Percentiles rank a stretch among this genome's conserved stretches.
Evolutionary conservation across 106 monocot genomes (phyloP).

Genomic region (Dendrobium nobile): DNA sequence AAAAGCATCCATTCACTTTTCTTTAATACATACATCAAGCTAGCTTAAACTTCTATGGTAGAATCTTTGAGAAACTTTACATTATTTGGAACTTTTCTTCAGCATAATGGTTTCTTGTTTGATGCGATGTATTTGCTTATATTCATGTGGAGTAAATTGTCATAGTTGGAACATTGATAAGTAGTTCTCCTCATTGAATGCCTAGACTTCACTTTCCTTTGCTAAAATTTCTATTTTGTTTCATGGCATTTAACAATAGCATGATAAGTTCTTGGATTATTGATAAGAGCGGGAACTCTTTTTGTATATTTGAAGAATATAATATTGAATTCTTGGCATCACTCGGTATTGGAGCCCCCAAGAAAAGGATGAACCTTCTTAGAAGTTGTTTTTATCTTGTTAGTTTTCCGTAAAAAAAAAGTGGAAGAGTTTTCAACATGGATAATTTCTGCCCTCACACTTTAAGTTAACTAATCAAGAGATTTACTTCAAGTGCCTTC

Average conservation of each 20-base stretch:
- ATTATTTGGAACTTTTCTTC: too few relatives aligned
- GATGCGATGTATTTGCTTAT: neutral
- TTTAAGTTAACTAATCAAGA: neutral
- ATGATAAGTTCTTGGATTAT: neutral
- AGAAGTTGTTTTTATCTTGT: neutral
- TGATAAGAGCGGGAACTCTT: neutral
- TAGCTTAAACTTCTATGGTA: too few relatives aligned
- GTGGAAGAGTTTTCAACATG: neutral
- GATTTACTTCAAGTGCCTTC: neutral
- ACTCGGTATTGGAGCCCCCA: neutral
- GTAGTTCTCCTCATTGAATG: neutral
- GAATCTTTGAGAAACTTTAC: too few relatives aligned
- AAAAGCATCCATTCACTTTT: too few relatives aligned
- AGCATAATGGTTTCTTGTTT: too few relatives aligned
- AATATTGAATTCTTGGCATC: neutral
- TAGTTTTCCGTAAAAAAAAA: neutral
- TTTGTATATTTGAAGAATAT: conserved; percentile 6
- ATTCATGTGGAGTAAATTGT: neutral
- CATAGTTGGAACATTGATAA: neutral
- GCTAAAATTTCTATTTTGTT: conserved; percentile 1
- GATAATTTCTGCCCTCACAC: neutral
- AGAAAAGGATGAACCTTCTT: conserved; percentile 1
- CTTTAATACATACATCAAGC: too few relatives aligned
- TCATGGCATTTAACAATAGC: neutral
- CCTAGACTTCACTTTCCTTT: neutral